Base-by-base conservation (phyloP, 1,139 yeast genomes). In the Suhomyces panamericanus region DNA sequence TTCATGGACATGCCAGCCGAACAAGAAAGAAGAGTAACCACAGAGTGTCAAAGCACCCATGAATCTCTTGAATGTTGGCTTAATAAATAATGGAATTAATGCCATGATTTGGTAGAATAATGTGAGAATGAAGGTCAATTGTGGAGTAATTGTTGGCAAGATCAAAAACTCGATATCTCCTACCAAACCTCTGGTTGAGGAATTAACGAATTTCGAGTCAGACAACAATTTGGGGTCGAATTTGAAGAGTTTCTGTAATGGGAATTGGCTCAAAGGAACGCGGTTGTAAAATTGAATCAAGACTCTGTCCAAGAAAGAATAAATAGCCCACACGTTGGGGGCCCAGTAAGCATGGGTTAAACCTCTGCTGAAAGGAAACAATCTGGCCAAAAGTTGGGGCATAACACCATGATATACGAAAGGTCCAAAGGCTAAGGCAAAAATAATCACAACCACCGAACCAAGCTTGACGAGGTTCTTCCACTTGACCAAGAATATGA, bases 1-100 rank as follows among this genome's bases (percentile, higher is more conserved):
- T 65, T 91, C 99, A 67, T 93, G 99, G 22, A 93, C 99, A 62
- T 93, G 99, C 98, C 98, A 93, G 6, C 99, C 99, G 66, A 93
- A 93, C 44, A 93, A 68, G 60, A 88, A 93, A 4, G 96, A 87
- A 0, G 97, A 84, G 66, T 80, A 89, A 1, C 95, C 99, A 67
- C 98, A 93, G 42, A 91, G 73, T 0, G 97, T 85, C 54, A 93
- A 68, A 1, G 95, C 80, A 0, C 96, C 97, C 31, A 91, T 64
- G 56, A 93, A 93, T 52, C 95, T 74, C 52, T 82, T 81, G 62
- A 77, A 87, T 1, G 83, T 82, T 2, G 97, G 96, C 57, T 81
- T 82, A 32, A 85, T 58, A 44, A 89, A 75, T 24, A 93, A 67
- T 2, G 96, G 97, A 11, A 86, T 71, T 31, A 89, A 70, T 0